Base-by-base conservation (phyloP, 345 rosid species). In the Corymbia maculata region DNA sequence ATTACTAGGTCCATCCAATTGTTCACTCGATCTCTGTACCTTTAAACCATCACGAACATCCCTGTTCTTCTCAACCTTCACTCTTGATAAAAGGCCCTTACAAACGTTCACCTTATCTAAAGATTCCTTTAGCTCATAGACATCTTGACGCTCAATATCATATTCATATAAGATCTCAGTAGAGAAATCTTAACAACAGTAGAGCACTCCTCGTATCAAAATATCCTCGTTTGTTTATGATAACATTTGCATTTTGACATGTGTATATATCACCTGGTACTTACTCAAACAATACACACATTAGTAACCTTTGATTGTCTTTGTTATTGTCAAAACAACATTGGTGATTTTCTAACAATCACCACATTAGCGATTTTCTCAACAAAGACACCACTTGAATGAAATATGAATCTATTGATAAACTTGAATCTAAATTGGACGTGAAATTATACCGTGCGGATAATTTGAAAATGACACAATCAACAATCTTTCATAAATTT, bases 1-100 rank as follows among this genome's bases (percentile, higher is more conserved):
- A 55, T 55, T 21, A 55, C 22, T 28, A 4, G 21, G 61, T 55
- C 13, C 61, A 21, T 55, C 0, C 61, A 22, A 55, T 21, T 22
- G 0, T 55, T 55, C 26, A 0, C 61, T 55, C 0, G 6, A 22
- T 22, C 0, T 0, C 21, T 55, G 61, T 28, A 22, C 11, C 11
- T 21, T 55, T 55, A 22, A 55, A 12, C 61, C 28, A 55, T 55
- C 28, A 0, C 0, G 6, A 55, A 55, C 61, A 55, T 0, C 22
- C 22, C 2, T 2, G 28, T 55, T 55, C 61, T 55, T 55, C 9
- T 0, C 9, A 2, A 12, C 61, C 22, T 55, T 55, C 28, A 55
- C 0, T 12, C 61, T 55, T 22, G 28, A 55, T 55, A 21, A 2
- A 2, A 55, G 13, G 61, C 21, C 22, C 61, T 55, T 55, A 28